Conservation (phyloP, 2,329 filamentous ascomycete species). For the Akanthomyces dipterigenus region DNA sequence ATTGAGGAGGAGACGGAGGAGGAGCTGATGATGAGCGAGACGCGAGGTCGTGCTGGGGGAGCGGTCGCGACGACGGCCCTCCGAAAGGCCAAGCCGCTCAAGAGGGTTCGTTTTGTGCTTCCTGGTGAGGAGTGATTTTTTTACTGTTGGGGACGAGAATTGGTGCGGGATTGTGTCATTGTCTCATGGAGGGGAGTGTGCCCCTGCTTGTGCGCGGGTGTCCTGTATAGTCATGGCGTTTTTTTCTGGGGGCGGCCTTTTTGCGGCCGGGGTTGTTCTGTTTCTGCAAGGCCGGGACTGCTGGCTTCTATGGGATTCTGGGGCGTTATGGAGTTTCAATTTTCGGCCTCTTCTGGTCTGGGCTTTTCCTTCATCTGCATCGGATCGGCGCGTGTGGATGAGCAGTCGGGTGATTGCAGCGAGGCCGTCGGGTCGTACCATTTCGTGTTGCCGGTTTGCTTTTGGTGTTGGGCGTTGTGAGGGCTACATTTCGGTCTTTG, state of each 20-base stretch:
- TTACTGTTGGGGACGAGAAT: not conserved
- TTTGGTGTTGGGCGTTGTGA: not conserved
- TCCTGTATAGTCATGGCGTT: constrained; percentile 2
- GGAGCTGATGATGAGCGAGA: constrained; percentile 40
- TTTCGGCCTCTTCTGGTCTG: not conserved
- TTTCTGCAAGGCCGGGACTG: not conserved
- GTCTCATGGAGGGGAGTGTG: not conserved
- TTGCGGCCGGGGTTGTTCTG: not conserved
- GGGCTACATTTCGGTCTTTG: not conserved
- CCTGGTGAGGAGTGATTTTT: constrained; percentile 31
- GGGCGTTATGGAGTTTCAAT: not conserved
- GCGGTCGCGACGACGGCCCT: constrained; percentile 18
- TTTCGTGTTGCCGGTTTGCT: not conserved
- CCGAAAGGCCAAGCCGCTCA: constrained; percentile 39
- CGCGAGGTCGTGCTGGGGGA: constrained; percentile 24
- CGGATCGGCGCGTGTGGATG: not conserved
- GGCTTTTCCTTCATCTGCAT: not conserved
- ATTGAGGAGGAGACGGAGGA: constrained; percentile 54
- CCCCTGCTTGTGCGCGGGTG: not conserved
- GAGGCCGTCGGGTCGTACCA: not conserved
- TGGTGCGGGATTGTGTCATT: not conserved
- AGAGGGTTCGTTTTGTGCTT: constrained; percentile 50
- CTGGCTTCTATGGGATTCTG: constrained; percentile 1
- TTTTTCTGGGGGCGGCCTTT: not conserved
- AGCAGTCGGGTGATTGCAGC: not conserved